A percentile compares a stretch with the other conserved stretches of the same genome.
Conservation (phyloP, 257 asterid species). For the Solanum gandarillasii region DNA sequence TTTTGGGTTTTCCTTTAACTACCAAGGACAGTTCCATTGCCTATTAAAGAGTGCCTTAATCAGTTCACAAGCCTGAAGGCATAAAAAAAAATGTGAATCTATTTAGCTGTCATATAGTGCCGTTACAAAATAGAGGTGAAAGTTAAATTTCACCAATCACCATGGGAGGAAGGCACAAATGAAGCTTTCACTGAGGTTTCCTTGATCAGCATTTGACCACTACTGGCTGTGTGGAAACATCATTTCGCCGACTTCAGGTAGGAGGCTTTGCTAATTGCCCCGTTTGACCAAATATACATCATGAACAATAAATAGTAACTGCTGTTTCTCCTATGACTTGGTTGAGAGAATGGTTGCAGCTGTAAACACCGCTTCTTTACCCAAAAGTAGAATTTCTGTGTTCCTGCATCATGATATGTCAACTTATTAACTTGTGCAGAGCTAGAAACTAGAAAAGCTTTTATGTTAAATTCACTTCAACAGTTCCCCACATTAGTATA, state of each 20-base stretch:
- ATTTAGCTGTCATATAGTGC: background rate
- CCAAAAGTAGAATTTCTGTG: slow-evolving; percentile 16
- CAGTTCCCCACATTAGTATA: background rate
- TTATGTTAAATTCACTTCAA: background rate
- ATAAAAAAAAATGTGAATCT: background rate
- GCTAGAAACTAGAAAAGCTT: background rate
- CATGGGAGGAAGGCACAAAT: background rate
- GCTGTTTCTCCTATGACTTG: slow-evolving; percentile 10
- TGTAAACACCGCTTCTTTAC: slow-evolving; percentile 64
- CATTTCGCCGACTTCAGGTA: background rate
- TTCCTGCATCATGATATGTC: slow-evolving; percentile 32
- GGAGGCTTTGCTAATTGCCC: background rate
- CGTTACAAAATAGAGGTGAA: background rate
- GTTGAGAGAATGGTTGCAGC: slow-evolving; percentile 56
- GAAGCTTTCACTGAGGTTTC: background rate
- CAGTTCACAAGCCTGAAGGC: background rate
- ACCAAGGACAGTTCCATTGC: background rate
- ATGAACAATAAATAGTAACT: background rate
- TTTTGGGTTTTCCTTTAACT: background rate
- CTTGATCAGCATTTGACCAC: background rate
- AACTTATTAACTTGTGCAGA: background rate
- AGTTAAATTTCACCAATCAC: background rate
- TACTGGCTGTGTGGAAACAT: background rate
- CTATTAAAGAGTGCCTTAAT: background rate
- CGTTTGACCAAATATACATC: background rate